A percentile compares a stretch with the other conserved stretches of the same genome.
phyloP scores from a whole-genome alignment of 768 basidiomycete genomes.

The Infundibulicybe gibba region DNA sequence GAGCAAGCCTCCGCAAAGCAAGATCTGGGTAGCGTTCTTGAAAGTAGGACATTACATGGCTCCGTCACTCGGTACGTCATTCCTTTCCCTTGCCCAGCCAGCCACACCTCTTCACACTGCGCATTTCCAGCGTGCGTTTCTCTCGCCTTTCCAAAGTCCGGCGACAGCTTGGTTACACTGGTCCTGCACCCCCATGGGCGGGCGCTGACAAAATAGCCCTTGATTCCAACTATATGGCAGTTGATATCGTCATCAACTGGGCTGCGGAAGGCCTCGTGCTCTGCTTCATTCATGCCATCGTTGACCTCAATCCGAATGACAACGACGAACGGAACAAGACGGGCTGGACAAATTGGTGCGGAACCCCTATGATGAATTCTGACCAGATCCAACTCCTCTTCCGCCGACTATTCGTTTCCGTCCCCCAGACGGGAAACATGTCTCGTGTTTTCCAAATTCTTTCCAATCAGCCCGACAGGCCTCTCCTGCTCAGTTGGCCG shows the following conservation, averaged over 20 bases:
- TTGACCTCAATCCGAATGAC: constrained; percentile 66
- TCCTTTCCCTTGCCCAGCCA: constrained; percentile 11
- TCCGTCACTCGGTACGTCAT: constrained; percentile 68
- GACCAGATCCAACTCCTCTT: constrained; percentile 60
- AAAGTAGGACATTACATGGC: constrained; percentile 74
- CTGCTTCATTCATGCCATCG: constrained; percentile 84
- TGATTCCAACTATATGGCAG: constrained; percentile 78
- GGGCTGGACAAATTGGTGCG: constrained; percentile 87
- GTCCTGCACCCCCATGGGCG: constrained; percentile 48
- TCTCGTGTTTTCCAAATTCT: constrained; percentile 79
- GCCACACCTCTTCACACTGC: constrained; percentile 17
- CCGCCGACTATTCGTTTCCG: constrained; percentile 50
- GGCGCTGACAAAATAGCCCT: constrained; percentile 67
- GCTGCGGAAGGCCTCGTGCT: constrained; percentile 84
- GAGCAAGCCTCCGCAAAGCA: constrained; percentile 71
- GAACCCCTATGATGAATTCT: constrained; percentile 59
- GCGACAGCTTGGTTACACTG: constrained; percentile 65
- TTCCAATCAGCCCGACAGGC: constrained; percentile 52
- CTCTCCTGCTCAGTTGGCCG: constrained; percentile 73
- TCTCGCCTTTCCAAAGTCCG: constrained; percentile 74
- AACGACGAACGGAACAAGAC: constrained; percentile 74
- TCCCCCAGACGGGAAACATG: constrained; percentile 48
- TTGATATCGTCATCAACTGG: constrained; percentile 89
- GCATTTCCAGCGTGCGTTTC: constrained; percentile 63
- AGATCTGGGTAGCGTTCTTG: constrained; percentile 72